Evolutionary conservation across 2,329 filamentous ascomycete genomes (phyloP).

Genomic region (Hypoxylon sp.): DNA sequence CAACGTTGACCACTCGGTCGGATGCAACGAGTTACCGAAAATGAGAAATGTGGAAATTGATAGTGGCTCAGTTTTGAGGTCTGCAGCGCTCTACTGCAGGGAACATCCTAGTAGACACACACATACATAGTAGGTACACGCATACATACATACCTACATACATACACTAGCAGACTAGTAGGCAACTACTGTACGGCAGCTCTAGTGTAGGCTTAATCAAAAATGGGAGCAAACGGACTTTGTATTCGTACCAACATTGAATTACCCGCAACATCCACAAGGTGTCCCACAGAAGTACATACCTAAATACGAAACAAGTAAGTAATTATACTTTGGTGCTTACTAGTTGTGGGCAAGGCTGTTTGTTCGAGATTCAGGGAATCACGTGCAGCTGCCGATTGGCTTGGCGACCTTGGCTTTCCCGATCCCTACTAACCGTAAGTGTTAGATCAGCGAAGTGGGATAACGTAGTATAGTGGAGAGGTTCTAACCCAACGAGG

Average conservation of each 20-base stretch:
- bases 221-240: constrained; percentile 27
- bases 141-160: too few species aligned
- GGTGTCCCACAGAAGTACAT: constrained; percentile 14
- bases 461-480: not conserved
- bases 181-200: not conserved
- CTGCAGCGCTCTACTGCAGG: constrained; percentile 34
- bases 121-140: too few species aligned
- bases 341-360: constrained; percentile 31
- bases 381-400: constrained; percentile 41
- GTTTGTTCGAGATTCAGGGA: constrained; percentile 8
- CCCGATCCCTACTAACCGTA: constrained; percentile 31
- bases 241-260: constrained; percentile 17
- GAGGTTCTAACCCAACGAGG: not conserved
- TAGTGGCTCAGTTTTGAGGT: constrained; percentile 30
- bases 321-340: constrained; percentile 21
- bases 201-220: not conserved
- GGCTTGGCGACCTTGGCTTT: constrained; percentile 20
- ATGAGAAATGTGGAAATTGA: not conserved
- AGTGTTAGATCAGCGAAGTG: constrained; percentile 18
- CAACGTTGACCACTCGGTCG: constrained; percentile 19
- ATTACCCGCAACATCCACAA: constrained; percentile 2
- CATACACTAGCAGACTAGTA: too few species aligned
- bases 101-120: not conserved
- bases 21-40: constrained; percentile 37
- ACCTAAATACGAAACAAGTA: constrained; percentile 20